Evolutionary conservation across 257 asterid species (phyloP).

Genomic region (Solanum dulcamara): DNA sequence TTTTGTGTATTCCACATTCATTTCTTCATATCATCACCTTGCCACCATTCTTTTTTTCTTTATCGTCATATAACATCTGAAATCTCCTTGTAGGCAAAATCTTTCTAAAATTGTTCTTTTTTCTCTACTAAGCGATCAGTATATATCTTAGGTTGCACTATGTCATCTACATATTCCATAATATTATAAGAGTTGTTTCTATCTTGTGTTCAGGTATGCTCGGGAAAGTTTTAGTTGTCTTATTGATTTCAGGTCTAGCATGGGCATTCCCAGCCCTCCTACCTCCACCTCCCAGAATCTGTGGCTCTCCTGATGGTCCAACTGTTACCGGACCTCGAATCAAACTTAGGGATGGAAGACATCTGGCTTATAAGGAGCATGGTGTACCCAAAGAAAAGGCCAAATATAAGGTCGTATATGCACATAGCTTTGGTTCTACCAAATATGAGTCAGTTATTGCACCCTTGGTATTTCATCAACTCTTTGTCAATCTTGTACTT

Average conservation of each 20-base stretch:
- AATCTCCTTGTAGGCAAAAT: background rate
- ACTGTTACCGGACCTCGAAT: conserved; percentile 54
- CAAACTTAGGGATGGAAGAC: conserved; percentile 67
- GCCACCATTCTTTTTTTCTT: background rate
- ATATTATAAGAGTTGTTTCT: background rate
- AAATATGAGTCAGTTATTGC: conserved; percentile 44
- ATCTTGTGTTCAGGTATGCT: conserved; percentile 34
- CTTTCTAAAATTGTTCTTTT: background rate
- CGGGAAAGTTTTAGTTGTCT: conserved; percentile 29
- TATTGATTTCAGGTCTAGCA: conserved; percentile 39
- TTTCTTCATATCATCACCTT: background rate
- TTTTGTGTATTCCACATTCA: background rate
- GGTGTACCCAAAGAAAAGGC: conserved; percentile 70
- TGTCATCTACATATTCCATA: background rate
- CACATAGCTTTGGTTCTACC: conserved; percentile 57
- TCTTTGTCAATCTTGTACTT: background rate
- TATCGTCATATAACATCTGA: background rate
- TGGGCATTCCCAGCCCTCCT: conserved; percentile 40
- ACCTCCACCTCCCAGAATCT: conserved; percentile 54
- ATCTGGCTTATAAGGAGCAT: conserved; percentile 65
- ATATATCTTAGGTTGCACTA: background rate
- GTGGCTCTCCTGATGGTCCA: conserved; percentile 62
- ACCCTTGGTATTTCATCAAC: conserved; percentile 32
- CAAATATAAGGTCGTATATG: conserved; percentile 43
- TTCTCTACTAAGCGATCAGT: background rate